These are phyloP conservation scores for Aquilaria malaccensis DNA, from an alignment of 345 rosid species.

Conservation along the genomic window DNA sequence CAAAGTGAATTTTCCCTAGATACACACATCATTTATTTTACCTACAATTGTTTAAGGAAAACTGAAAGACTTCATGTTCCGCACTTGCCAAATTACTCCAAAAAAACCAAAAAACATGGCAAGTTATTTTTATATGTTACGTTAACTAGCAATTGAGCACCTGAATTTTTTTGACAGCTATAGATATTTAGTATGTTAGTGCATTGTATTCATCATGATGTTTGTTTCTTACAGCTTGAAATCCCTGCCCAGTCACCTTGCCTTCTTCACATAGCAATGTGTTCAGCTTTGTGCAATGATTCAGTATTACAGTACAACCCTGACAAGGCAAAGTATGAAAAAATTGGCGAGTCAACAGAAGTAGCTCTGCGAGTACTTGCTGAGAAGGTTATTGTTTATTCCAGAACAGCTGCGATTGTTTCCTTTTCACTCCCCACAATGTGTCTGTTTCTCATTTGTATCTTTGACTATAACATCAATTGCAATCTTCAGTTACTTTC, in stretches of 20 bases:
- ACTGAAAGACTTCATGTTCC: not conserved
- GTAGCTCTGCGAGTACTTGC: slow-evolving; percentile 93
- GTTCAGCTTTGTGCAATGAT: slow-evolving; percentile 96
- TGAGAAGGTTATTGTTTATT: slow-evolving; percentile 57
- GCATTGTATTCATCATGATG: slow-evolving; percentile 13
- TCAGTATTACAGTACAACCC: slow-evolving; percentile 94
- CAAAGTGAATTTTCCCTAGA: too few species aligned
- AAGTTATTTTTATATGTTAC: not conserved
- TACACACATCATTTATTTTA: too few species aligned
- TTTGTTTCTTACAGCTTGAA: slow-evolving; percentile 61
- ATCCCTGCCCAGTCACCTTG: slow-evolving; percentile 89
- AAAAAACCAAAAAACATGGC: not conserved
- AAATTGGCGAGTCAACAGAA: slow-evolving; percentile 99
- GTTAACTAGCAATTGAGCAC: not conserved
- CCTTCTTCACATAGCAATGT: slow-evolving; percentile 91
- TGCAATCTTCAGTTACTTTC: not conserved
- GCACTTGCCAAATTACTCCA: slow-evolving; percentile 8
- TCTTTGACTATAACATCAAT: not conserved
- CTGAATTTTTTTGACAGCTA: not conserved
- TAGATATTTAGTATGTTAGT: not conserved
- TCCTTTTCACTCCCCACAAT: not conserved
- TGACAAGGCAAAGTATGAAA: slow-evolving; percentile 81
- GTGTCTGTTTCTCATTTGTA: not conserved
- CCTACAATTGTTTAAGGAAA: too few species aligned
- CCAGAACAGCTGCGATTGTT: not conserved